These are phyloP conservation scores for Monilinia fructigena DNA, from an alignment of 2,329 filamentous ascomycete species.

Conservation along the genomic window DNA sequence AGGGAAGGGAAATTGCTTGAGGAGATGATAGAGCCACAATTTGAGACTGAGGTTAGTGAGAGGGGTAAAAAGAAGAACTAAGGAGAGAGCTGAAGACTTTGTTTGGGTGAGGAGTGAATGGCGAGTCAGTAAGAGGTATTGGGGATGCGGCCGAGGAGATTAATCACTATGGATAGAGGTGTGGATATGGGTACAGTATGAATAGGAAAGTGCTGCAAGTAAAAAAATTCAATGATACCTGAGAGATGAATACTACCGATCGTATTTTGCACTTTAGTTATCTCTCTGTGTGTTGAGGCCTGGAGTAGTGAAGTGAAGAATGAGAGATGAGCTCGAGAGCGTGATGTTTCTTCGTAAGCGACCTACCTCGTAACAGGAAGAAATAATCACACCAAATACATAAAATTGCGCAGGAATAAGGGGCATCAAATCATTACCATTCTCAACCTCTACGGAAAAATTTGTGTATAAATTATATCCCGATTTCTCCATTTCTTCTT, in stretches of 20 bases:
- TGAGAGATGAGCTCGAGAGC: too few species aligned
- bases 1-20: slow-evolving; percentile 3
- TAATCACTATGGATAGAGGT: background rate
- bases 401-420: too few species aligned
- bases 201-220: slow-evolving; percentile 9
- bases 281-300: too few species aligned
- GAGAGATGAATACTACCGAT: background rate
- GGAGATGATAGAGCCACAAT: background rate
- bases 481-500: too few species aligned
- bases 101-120: slow-evolving; percentile 30
- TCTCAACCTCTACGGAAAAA: too few species aligned
- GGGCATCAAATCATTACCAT: too few species aligned
- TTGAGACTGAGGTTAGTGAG: slow-evolving; percentile 8
- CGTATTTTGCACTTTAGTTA: background rate
- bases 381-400: too few species aligned
- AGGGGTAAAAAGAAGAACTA: slow-evolving; percentile 28
- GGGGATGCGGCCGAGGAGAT: too few species aligned
- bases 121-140: background rate
- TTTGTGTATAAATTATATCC: too few species aligned
- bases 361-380: too few species aligned
- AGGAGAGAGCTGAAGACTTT: slow-evolving; percentile 32
- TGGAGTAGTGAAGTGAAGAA: too few species aligned
- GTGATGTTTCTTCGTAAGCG: too few species aligned
- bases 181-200: background rate
- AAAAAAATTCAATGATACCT: background rate